These are phyloP conservation scores for Leishmania amazonensis DNA, from an alignment of 208 protist genomes.

Conservation along the genomic window DNA sequence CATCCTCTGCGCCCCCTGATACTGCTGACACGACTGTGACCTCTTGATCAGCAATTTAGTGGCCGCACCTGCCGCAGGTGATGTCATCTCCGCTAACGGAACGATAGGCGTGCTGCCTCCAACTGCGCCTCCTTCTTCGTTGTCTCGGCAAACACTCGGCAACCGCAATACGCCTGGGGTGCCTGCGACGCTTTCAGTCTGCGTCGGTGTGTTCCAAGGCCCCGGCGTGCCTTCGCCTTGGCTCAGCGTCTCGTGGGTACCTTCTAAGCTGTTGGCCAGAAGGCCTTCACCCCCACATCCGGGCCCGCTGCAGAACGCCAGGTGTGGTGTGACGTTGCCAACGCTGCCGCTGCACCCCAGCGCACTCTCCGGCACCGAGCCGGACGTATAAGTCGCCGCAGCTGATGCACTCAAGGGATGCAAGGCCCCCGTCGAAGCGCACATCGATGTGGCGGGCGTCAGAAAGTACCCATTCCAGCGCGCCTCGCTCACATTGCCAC, in stretches of 20 bases:
- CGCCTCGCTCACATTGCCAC: neutral
- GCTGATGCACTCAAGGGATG: neutral
- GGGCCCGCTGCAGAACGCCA: neutral
- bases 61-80: neutral
- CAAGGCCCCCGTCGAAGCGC: neutral
- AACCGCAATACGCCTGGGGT: neutral
- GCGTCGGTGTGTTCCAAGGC: neutral
- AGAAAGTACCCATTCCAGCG: neutral
- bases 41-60: neutral
- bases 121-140: neutral
- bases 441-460: neutral
- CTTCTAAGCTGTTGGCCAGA: neutral
- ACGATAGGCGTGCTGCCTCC: neutral
- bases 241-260: neutral
- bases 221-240: neutral
- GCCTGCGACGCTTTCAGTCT: neutral
- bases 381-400: neutral
- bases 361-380: conserved; percentile 4
- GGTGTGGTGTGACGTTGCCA: conserved; percentile 7
- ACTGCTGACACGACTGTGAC: conserved; percentile 19
- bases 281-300: neutral
- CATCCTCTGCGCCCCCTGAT: conserved; percentile 4
- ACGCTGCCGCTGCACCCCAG: conserved; percentile 10
- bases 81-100: neutral
- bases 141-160: neutral